These are phyloP conservation scores for Candida frijolesensis DNA, from an alignment of 1,139 yeast species.

Conservation along the genomic window DNA sequence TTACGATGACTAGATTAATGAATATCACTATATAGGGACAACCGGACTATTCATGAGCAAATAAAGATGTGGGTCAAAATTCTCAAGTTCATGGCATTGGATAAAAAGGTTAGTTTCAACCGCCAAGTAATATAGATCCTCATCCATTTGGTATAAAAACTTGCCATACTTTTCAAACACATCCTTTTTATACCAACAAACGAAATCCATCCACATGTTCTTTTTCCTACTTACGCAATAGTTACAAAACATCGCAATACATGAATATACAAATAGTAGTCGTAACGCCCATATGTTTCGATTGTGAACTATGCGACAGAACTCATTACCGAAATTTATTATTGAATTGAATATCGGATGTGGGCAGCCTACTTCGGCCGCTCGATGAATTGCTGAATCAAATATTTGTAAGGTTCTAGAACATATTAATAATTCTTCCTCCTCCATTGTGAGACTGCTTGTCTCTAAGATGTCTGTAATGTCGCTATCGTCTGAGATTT, in stretches of 20 bases:
- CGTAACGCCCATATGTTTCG: background rate
- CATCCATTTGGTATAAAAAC: background rate
- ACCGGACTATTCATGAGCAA: background rate
- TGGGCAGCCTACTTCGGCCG: background rate
- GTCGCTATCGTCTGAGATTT: too few species aligned
- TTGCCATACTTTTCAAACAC: background rate
- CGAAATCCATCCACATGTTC: background rate
- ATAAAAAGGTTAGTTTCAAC: background rate
- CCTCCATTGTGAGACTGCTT: background rate
- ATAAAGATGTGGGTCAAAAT: background rate
- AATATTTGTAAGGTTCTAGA: background rate
- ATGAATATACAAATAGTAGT: background rate
- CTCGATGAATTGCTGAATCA: background rate
- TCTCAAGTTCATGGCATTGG: background rate
- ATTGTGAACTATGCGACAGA: background rate
- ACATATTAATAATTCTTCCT: background rate
- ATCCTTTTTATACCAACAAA: background rate
- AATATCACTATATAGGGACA: too few species aligned
- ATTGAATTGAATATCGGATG: background rate
- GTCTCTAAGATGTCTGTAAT: too few species aligned
- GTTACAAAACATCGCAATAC: background rate
- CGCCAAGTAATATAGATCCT: background rate
- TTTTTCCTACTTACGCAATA: background rate
- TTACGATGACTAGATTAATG: too few species aligned
- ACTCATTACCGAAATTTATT: background rate